A percentile compares a stretch with the other conserved stretches of the same genome.
phyloP scores from a whole-genome alignment of 2,329 filamentous ascomycete species.

The Elsinoe perseae region DNA sequence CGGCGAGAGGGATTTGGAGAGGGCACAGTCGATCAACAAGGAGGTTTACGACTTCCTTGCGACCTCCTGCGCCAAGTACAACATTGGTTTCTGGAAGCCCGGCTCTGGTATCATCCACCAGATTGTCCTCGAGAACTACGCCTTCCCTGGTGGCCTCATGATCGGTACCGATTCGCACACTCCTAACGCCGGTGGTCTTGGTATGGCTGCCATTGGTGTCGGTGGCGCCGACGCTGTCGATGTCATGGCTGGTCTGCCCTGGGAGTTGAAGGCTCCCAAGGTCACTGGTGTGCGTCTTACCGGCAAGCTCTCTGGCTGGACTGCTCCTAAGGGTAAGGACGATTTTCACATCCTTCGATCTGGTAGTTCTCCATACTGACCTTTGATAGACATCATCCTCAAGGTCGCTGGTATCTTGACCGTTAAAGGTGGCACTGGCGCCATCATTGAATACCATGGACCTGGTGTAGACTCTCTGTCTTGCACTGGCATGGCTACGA shows the following conservation, averaged over 20 bases:
- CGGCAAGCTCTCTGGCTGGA: conserved; percentile 81
- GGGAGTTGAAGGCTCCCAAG: conserved; percentile 94
- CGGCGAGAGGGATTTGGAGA: conserved; percentile 84
- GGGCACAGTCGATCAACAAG: conserved; percentile 92
- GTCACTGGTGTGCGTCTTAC: conserved; percentile 78
- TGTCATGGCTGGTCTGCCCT: conserved; percentile 88
- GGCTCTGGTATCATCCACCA: conserved; percentile 99
- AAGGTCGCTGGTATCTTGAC: conserved; percentile 96
- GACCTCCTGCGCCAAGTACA: conserved; percentile 93
- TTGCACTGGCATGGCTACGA: conserved; percentile 81
- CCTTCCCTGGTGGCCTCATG: conserved; percentile 94
- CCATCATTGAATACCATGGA: conserved; percentile 71
- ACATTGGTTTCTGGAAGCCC: conserved; percentile 99
- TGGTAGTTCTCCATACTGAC: not conserved
- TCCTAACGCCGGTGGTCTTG: conserved; percentile 87
- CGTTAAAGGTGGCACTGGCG: conserved; percentile 94
- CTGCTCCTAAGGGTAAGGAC: conserved; percentile 73
- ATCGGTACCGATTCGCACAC: conserved; percentile 98
- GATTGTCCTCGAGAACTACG: conserved; percentile 97
- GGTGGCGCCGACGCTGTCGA: conserved; percentile 96
- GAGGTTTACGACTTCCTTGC: conserved; percentile 98
- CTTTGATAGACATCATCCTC: conserved; percentile 71
- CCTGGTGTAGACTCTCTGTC: conserved; percentile 68
- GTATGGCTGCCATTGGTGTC: conserved; percentile 91
- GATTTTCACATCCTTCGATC: not conserved